Base-by-base conservation (phyloP, 108 stramenopile genomes). In the Aurantiochytrium sp. region DNA sequence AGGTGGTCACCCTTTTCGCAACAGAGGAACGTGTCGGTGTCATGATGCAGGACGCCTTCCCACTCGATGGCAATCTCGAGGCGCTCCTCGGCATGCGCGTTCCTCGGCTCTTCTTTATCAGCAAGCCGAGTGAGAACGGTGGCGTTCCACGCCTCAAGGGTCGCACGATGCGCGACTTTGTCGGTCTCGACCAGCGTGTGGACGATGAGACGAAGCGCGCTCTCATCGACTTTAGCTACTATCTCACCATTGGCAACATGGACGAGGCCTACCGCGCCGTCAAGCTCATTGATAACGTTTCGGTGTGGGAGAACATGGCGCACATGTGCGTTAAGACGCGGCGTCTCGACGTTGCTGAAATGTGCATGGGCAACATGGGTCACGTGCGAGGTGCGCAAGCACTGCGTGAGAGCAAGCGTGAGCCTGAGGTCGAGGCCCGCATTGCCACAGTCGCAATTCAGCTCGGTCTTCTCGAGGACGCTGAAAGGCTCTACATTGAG, bases 241-340 rank as follows among this genome's bases (percentile, higher is more conserved):
- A 93, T 59, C 90, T 95, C 0, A 92, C 94, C 18, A 59, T 88
- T 4, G 91, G 94, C 12, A 93, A 95, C 88, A 92, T 95, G 92
- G 95, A 96, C 88, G 93, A 94, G 45, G 95, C 95, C 16, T 93
- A 95, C 87, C 91, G 91, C 0, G 93, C 94, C 8, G 92, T 96
- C 4, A 76, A 92, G 60, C 60, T 88, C 25, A 91, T 96, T 53
- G 89, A 90, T 35, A 93, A 89, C 89, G 60, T 93, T 16, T 53
- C 88, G 21, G 95, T 95, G 5, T 96, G 95, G 95, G 91, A 90
- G 60, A 95, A 95, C 89, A 94, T 96, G 93, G 94, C 95, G 4
- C 94, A 94, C 71, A 95, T 94, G 91, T 96, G 95, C 72, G 94
- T 96, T 45, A 93, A 94, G 90, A 93, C 92, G 45, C 93, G 87